Percentiles rank a stretch among this genome's conserved stretches.
Evolutionary conservation across 257 asterid genomes (phyloP).

Genomic region (Eustoma russellianum): DNA sequence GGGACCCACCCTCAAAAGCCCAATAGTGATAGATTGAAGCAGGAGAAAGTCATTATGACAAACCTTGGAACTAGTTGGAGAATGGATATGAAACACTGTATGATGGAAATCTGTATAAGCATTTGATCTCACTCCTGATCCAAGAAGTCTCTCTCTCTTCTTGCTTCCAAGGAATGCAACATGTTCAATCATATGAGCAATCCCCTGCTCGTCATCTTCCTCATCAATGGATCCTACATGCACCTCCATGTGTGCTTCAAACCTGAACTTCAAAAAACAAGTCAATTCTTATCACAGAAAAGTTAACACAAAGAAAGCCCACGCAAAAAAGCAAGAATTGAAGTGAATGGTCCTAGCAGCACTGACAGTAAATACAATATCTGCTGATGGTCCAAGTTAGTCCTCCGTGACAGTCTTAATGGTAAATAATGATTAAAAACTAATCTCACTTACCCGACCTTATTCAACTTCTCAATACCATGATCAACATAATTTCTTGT

Average conservation of each 20-base stretch:
- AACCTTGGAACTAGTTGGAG: constrained; percentile 90
- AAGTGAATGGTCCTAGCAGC: too few species aligned
- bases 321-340: neutral
- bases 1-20: neutral
- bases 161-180: constrained; percentile 99
- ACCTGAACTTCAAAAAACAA: constrained; percentile 37
- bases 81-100: constrained; percentile 97
- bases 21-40: neutral
- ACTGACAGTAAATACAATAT: too few species aligned
- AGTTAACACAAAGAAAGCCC: neutral
- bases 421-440: too few species aligned
- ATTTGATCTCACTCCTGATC: constrained; percentile 98
- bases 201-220: constrained; percentile 99
- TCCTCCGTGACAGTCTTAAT: too few species aligned
- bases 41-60: constrained; percentile 13
- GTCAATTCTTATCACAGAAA: constrained; percentile 1
- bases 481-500: too few species aligned
- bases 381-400: too few species aligned
- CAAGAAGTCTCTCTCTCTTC: constrained; percentile 98
- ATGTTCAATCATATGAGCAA: constrained; percentile 99
- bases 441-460: too few species aligned
- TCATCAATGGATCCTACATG: constrained; percentile 97
- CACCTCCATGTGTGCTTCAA: constrained; percentile 99
- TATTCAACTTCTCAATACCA: too few species aligned
- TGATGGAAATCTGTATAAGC: constrained; percentile 99